Base-by-base conservation (phyloP, 2,329 filamentous ascomycete species). In the Aspergillus novofumigatus region DNA sequence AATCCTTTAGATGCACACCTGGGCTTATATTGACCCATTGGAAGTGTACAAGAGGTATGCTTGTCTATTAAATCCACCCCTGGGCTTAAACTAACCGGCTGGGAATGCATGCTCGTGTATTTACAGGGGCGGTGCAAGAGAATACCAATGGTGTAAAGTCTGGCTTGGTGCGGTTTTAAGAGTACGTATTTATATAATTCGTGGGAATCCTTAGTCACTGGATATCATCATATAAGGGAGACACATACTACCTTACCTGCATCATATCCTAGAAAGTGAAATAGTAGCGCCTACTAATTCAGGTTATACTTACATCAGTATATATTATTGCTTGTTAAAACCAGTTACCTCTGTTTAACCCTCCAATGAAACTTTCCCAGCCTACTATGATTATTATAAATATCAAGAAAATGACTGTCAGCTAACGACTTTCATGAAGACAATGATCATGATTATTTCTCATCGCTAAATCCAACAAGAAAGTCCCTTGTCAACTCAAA, bases 401-500 rank as follows among this genome's bases (percentile, higher is more conserved):
- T 35, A 35, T 7, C 32, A 17, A 35, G 32, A 17, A 32, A 32
- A 38, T 17, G 32, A 6, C 32, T 17, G 32, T 38, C 32, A 38
- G 32, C 32, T 17, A n/a, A 17, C 11, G 17, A 7, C 32, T 47
- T 7, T 5, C 23, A 23, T 11, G 23, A 47, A 23, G 4, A 17
- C 44, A 14, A 25, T 5, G 23, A 11, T 21, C 23, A 47, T 47
- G 23, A n/a, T 52, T 51, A 67, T 59, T 63, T 60, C 55, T 67
- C 69, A 56, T 72, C 65, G 41, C 63, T 61, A 29, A 92, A 72
- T 21, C 78, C 79, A 56, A 95, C 79, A 44, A 97, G 78, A 70
- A 95, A 89, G 75, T 99, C 94, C 63, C 94, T 85, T 8, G 91
- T 93, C 72, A 97, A 79, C 77, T 99, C 94, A 72, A 96, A 99